Conservation (phyloP, 768 basidiomycete species). For the Suillus placidus region DNA sequence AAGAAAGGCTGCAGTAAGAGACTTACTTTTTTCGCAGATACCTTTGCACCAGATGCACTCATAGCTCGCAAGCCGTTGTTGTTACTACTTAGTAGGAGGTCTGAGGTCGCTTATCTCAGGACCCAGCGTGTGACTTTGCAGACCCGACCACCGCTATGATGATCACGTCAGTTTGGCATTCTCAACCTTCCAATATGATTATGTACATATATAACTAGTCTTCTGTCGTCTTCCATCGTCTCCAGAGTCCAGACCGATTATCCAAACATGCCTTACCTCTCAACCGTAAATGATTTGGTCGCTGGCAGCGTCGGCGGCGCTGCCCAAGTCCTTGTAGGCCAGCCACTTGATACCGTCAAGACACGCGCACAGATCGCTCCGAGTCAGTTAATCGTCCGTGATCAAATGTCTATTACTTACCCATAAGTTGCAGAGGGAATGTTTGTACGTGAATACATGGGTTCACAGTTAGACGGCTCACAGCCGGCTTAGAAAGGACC, state of each 20-base stretch:
- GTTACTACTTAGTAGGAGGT: too few species aligned
- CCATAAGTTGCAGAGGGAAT: slow-evolving; percentile 60
- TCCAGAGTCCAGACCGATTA: not conserved
- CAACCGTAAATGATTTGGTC: slow-evolving; percentile 78
- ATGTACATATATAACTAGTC: not conserved
- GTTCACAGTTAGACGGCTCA: slow-evolving; percentile 1
- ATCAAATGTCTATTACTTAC: slow-evolving; percentile 10
- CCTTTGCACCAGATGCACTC: not conserved
- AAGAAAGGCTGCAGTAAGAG: not conserved
- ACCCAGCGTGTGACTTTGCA: slow-evolving; percentile 1
- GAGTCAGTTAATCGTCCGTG: slow-evolving; percentile 46
- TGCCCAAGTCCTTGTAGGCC: slow-evolving; percentile 93
- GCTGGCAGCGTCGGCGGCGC: slow-evolving; percentile 94
- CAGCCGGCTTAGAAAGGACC: slow-evolving; percentile 73
- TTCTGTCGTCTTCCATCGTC: not conserved
- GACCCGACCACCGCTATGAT: not conserved
- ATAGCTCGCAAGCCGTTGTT: not conserved
- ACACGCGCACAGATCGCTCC: slow-evolving; percentile 87
- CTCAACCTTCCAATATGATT: not conserved
- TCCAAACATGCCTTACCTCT: slow-evolving; percentile 33
- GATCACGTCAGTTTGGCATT: slow-evolving; percentile 4
- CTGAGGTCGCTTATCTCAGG: not conserved
- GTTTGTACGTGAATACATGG: slow-evolving; percentile 66
- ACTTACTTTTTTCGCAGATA: not conserved
- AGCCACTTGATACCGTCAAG: slow-evolving; percentile 88